These are phyloP conservation scores for Lentinula sp. DNA, from an alignment of 768 basidiomycete genomes.

Conservation along the genomic window DNA sequence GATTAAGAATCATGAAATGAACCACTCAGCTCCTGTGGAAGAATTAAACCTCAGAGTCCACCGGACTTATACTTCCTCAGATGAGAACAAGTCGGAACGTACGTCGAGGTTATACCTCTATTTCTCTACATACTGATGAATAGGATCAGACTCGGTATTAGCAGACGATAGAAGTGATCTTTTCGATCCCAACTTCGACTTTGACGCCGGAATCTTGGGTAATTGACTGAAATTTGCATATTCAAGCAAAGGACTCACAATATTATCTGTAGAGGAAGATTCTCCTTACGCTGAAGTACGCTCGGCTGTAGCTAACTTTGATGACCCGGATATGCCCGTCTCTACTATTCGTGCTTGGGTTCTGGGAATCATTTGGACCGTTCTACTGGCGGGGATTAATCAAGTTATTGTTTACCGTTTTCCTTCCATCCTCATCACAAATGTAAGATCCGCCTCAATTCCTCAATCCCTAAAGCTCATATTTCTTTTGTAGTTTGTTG, in stretches of 20 bases:
- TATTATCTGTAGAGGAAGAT: constrained; percentile 41
- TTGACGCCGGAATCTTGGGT: background rate
- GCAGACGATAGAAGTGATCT: background rate
- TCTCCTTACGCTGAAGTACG: constrained; percentile 78
- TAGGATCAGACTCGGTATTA: background rate
- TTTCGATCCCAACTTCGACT: constrained; percentile 8
- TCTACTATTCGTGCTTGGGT: constrained; percentile 48
- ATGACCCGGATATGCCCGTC: constrained; percentile 54
- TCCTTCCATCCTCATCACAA: constrained; percentile 21
- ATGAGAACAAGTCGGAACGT: background rate
- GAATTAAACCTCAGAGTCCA: background rate
- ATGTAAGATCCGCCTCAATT: background rate
- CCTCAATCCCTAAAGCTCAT: constrained; percentile 12
- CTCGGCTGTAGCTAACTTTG: constrained; percentile 56
- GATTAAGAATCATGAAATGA: background rate
- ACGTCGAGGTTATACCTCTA: background rate
- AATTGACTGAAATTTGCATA: background rate
- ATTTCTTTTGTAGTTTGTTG: constrained; percentile 39
- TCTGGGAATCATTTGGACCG: constrained; percentile 47
- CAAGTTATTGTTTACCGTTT: constrained; percentile 55
- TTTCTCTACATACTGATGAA: background rate
- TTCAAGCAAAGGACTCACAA: no score
- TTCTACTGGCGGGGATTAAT: constrained; percentile 50
- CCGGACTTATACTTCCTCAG: background rate
- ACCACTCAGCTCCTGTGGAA: background rate